Conservation (phyloP, 768 basidiomycete species). For the Calocybe gangraenosa region DNA sequence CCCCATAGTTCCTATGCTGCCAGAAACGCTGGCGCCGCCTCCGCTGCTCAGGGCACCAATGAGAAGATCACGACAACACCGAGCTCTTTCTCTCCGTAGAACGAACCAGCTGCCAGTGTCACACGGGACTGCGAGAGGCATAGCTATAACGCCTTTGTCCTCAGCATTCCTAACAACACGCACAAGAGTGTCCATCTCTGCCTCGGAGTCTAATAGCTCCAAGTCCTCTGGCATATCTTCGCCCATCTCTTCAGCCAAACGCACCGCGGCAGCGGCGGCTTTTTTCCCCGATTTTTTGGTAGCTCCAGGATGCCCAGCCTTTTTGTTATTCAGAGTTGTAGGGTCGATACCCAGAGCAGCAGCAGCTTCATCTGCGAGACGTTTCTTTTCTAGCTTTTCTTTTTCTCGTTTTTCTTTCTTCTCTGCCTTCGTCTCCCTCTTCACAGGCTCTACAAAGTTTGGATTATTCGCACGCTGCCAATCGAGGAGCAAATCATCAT, state of each 20-base stretch:
- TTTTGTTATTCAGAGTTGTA: slow-evolving; percentile 36
- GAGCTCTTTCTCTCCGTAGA: slow-evolving; percentile 61
- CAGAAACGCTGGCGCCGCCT: slow-evolving; percentile 27
- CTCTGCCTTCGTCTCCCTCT: slow-evolving; percentile 82
- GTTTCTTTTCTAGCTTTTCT: slow-evolving; percentile 82
- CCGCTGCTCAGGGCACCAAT: slow-evolving; percentile 46
- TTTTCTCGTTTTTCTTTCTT: slow-evolving; percentile 80
- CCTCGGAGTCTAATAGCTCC: slow-evolving; percentile 81
- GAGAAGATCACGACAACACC: slow-evolving; percentile 56
- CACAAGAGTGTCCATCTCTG: slow-evolving; percentile 74
- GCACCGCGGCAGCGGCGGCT: slow-evolving; percentile 45
- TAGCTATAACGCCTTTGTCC: slow-evolving; percentile 53
- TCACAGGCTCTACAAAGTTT: slow-evolving; percentile 84
- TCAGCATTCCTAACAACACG: slow-evolving; percentile 54
- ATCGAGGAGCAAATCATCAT: slow-evolving; percentile 85
- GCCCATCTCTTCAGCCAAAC: slow-evolving; percentile 43
- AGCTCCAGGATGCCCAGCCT: slow-evolving; percentile 34
- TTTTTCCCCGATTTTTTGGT: slow-evolving; percentile 70
- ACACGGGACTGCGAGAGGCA: slow-evolving; percentile 67
- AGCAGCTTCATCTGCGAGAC: slow-evolving; percentile 64
- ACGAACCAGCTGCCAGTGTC: slow-evolving; percentile 83
- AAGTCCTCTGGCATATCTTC: slow-evolving; percentile 67
- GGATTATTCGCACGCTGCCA: slow-evolving; percentile 90
- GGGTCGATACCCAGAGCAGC: slow-evolving; percentile 54
- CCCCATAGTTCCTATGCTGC: slow-evolving; percentile 27